Conservation (phyloP, 2,329 filamentous ascomycete species). For the Herpotrichia juniperi region DNA sequence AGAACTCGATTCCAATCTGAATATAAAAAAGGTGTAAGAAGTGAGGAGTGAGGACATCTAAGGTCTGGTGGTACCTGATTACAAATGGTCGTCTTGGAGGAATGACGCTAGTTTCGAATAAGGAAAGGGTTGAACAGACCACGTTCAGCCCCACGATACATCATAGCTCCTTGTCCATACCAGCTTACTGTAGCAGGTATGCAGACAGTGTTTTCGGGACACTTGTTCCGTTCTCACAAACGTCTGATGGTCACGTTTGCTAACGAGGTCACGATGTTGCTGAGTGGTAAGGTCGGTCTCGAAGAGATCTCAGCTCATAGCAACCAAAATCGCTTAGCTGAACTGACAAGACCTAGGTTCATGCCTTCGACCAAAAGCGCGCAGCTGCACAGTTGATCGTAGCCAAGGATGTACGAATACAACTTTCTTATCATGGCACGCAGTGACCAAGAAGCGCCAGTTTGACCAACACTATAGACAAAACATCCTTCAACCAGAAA, state of each 20-base stretch:
- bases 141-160: neutral
- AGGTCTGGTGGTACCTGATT: neutral
- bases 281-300: neutral
- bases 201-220: neutral
- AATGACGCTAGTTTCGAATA: neutral
- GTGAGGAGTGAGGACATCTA: neutral
- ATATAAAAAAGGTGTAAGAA: neutral
- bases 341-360: neutral
- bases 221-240: neutral
- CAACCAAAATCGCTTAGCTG: neutral
- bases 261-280: neutral
- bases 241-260: neutral
- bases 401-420: neutral
- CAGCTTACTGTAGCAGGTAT: neutral
- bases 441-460: neutral
- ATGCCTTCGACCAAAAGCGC: neutral
- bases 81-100: constrained; percentile 1
- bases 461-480: neutral
- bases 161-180: neutral
- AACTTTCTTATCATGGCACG: neutral
- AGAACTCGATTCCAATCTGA: neutral
- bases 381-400: neutral
- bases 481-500: neutral
- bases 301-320: neutral
- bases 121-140: too few relatives aligned